Conservation (phyloP, 2,329 filamentous ascomycete genomes). For the Exophiala bonariae region DNA sequence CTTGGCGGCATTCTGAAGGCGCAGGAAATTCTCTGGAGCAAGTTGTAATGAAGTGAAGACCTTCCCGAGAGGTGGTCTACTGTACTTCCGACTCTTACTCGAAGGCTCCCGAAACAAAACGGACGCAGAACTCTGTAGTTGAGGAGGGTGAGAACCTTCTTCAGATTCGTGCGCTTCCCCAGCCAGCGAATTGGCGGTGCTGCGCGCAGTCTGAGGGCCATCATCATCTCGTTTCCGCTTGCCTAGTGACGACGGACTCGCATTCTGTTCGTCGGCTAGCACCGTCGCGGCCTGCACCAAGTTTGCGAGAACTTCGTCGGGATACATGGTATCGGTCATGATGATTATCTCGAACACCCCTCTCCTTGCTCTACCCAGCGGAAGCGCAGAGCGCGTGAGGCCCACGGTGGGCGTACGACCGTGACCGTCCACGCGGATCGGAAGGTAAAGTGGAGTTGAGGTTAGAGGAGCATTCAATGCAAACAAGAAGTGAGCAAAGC, state of each 20-base stretch:
- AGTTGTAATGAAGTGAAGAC: constrained; percentile 58
- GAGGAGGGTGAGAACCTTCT: constrained; percentile 31
- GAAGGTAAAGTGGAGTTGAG: no score
- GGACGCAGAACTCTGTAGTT: constrained; percentile 52
- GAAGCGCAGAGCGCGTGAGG: constrained; percentile 2
- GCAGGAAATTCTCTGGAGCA: constrained; percentile 57
- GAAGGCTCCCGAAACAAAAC: constrained; percentile 53
- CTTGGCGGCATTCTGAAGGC: constrained; percentile 57
- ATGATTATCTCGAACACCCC: constrained; percentile 1
- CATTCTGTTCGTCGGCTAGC: constrained; percentile 36
- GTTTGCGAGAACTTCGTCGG: constrained; percentile 43
- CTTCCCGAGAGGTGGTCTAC: constrained; percentile 59
- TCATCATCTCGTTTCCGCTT: constrained; percentile 44
- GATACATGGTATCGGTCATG: constrained; percentile 22
- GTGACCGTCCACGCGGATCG: no score
- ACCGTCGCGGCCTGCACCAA: constrained; percentile 48
- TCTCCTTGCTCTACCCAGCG: constrained; percentile 9
- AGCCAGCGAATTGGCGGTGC: constrained; percentile 32
- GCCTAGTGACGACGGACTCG: constrained; percentile 30
- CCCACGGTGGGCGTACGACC: background rate
- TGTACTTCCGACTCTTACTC: constrained; percentile 55
- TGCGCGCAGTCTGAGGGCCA: constrained; percentile 33
- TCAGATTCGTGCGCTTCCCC: constrained; percentile 34
- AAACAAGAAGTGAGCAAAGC: constrained; percentile 2
- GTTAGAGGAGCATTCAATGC: no score